Percentiles rank a stretch among this genome's conserved stretches.
phyloP scores from a whole-genome alignment of 148 eudicot species.

The Rhododendron williamsianum region DNA sequence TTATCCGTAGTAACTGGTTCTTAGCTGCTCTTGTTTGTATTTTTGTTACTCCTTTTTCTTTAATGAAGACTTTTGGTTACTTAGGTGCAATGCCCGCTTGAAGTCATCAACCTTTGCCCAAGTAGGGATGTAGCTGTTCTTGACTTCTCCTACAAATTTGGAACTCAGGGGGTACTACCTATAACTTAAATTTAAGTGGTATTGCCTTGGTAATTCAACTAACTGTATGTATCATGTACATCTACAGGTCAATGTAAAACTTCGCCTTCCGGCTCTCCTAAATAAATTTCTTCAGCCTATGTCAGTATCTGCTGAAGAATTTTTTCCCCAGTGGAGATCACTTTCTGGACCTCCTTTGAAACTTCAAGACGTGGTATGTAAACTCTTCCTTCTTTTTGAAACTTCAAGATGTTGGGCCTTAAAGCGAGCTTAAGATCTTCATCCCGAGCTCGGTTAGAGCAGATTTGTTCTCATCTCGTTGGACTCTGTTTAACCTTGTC shows the following conservation, averaged over 20 bases:
- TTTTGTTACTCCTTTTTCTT: neutral
- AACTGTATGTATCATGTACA: neutral
- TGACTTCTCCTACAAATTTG: slow-evolving; percentile 85
- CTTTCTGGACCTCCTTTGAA: slow-evolving; percentile 97
- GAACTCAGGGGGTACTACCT: slow-evolving; percentile 50
- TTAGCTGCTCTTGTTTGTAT: neutral
- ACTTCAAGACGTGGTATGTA: slow-evolving; percentile 91
- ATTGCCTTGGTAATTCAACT: neutral
- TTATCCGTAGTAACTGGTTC: neutral
- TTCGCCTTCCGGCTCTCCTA: slow-evolving; percentile 86
- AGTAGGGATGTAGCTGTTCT: slow-evolving; percentile 95
- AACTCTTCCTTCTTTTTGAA: slow-evolving; percentile 43
- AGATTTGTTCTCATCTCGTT: neutral
- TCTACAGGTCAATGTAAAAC: slow-evolving; percentile 77
- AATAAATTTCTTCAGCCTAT: slow-evolving; percentile 90
- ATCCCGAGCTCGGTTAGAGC: neutral
- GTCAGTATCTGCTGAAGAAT: slow-evolving; percentile 78
- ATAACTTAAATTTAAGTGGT: slow-evolving; percentile 1
- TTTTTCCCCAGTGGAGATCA: slow-evolving; percentile 96
- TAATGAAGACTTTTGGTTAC: slow-evolving; percentile 5
- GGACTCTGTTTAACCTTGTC: neutral
- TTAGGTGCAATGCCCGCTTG: slow-evolving; percentile 96
- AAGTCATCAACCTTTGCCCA: slow-evolving; percentile 75
- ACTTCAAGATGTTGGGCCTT: neutral
- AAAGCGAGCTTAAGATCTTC: neutral